phyloP scores from a whole-genome alignment of 805 yeast genomes.

The Nakazawaea populi region DNA sequence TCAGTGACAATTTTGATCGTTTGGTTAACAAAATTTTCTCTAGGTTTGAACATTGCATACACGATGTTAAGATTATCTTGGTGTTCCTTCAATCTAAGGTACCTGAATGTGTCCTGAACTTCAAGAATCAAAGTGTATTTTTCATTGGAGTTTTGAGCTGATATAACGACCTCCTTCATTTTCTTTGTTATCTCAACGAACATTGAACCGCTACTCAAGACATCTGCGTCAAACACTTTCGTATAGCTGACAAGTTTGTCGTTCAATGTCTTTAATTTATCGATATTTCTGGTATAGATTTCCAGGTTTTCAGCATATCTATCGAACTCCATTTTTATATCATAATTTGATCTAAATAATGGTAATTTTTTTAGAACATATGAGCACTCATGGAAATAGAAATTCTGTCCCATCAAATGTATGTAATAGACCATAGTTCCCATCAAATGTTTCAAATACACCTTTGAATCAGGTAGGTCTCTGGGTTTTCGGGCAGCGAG shows the following conservation, averaged over 20 bases:
- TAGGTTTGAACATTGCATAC: not conserved
- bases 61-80: conserved; percentile 1
- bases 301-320: conserved; percentile 1
- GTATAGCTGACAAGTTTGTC: not conserved
- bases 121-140: conserved; percentile 5
- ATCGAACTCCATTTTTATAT: not conserved
- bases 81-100: conserved; percentile 1
- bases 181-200: not conserved
- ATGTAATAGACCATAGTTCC: conserved; percentile 6
- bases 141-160: not conserved
- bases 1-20: conserved; percentile 2
- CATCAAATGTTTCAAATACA: conserved; percentile 7
- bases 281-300: not conserved
- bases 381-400: conserved; percentile 3
- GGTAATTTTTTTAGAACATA: conserved; percentile 8
- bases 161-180: conserved; percentile 1
- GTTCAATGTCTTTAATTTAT: not conserved
- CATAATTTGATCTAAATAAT: not conserved
- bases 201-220: conserved; percentile 1
- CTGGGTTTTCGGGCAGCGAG: not conserved
- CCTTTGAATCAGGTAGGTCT: not conserved
- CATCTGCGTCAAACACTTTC: conserved; percentile 6
- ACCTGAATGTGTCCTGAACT: not conserved
- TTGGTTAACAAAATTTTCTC: not conserved
- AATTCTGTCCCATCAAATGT: conserved; percentile 2